Conservation (phyloP, 345 rosid species). For the Citrus inodora region DNA sequence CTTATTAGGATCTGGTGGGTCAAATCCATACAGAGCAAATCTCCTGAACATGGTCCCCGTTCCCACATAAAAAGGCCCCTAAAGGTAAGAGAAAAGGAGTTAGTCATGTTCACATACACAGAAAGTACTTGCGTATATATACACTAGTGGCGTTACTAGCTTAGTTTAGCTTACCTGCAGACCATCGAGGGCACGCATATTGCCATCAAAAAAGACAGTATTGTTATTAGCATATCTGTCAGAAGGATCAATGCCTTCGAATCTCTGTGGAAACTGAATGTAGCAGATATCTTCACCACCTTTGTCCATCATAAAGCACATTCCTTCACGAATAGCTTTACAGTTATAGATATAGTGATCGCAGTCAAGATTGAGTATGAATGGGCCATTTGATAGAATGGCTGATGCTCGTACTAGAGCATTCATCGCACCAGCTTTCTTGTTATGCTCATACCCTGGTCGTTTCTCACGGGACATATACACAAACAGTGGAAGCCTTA, state of each 20-base stretch:
- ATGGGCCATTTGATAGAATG: conserved; percentile 86
- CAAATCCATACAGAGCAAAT: conserved; percentile 90
- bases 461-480: conserved; percentile 90
- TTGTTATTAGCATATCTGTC: conserved; percentile 93
- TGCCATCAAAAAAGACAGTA: conserved; percentile 94
- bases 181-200: conserved; percentile 97
- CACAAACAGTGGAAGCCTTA: conserved; percentile 86
- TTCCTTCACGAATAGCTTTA: conserved; percentile 87
- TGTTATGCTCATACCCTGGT: conserved; percentile 92
- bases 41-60: conserved; percentile 91
- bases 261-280: conserved; percentile 94
- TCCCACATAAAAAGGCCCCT: conserved; percentile 96
- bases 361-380: conserved; percentile 93
- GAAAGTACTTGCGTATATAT: no score
- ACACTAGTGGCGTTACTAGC: not conserved
- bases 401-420: conserved; percentile 85
- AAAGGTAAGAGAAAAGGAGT: not conserved
- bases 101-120: no score
- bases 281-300: conserved; percentile 90
- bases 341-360: conserved; percentile 92
- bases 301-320: conserved; percentile 97
- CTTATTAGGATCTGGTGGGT: conserved; percentile 62
- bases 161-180: conserved; percentile 52
- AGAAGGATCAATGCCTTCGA: conserved; percentile 96
- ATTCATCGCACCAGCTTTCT: conserved; percentile 99